Evolutionary conservation across 805 yeast species (phyloP), one percentile per base, ranked within the genome.

Genomic region (Monosporozyma yasuniensis): DNA sequence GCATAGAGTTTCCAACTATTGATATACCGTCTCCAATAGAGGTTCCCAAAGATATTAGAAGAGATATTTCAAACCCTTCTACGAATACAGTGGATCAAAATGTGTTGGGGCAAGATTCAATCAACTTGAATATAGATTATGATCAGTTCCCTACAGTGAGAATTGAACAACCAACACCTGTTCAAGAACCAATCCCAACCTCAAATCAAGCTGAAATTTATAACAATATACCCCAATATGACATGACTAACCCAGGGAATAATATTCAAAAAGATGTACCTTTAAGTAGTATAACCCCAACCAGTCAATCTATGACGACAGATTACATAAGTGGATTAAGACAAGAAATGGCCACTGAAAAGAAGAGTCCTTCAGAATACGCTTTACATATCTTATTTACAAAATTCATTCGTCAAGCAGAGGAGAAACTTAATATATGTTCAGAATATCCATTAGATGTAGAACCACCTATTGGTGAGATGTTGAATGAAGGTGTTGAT

Each of bases 341-440:
- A 48, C 72, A 66, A 50, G 63, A 63, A 38, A 51, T 72, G 54
- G 75, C 74, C 2, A 67, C 84, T 0, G 87, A 82, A 51, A 72
- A 77, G 63, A 81, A 84, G 60, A 75, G 84, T 25, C 87, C 90
- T 0, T 83, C 91, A 0, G 97, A 90, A 60, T 93, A 93, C 63
- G 93, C 98, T 0, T 71, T 95, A 48, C 97, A 95, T 66, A 89
- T 95, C 23, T 75, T 95, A 39, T 95, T 95, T 64, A 88, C 98
- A 2, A 96, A 91, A 68, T 93, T 93, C 69, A 96, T 95, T 9
- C 81, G 97, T 50, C 84, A 84, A 57, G 95, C 98, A 0, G 99
- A 95, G 62, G 72, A 89, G 44, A 91, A 91, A 60, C 74, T 93
- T 50, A 84, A 83, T 53, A 60, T 80, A 34, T 87, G 96, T 61